phyloP scores from a whole-genome alignment of 176 grass and related monocot genomes.

The Elaeis guineensis region DNA sequence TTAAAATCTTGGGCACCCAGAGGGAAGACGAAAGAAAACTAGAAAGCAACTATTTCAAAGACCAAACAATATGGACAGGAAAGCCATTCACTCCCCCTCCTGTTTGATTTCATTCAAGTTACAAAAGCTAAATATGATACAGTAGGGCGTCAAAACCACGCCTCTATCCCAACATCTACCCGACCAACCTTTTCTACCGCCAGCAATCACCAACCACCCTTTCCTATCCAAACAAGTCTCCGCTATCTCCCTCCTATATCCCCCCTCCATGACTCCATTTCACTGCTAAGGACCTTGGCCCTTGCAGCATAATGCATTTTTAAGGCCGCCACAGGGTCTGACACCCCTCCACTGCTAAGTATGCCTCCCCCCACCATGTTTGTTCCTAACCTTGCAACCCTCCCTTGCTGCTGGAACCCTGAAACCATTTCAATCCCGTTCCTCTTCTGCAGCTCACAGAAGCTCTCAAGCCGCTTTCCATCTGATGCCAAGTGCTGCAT shows the following conservation, averaged over 20 bases:
- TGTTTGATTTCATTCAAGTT: constrained; percentile 47
- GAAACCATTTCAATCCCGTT: constrained; percentile 40
- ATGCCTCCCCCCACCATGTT: constrained; percentile 27
- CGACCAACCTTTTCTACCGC: neutral
- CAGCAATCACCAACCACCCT: no score
- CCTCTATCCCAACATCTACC: no score
- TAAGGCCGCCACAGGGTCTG: constrained; percentile 48
- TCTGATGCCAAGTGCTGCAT: constrained; percentile 36
- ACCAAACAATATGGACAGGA: constrained; percentile 47
- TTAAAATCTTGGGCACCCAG: neutral
- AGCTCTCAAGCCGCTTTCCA: constrained; percentile 30
- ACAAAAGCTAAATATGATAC: constrained; percentile 71
- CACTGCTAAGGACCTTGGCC: constrained; percentile 32
- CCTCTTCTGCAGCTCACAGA: constrained; percentile 44
- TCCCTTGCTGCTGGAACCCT: constrained; percentile 50
- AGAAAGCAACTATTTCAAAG: constrained; percentile 23
- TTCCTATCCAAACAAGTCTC: neutral
- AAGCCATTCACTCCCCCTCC: constrained; percentile 40
- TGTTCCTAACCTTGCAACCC: constrained; percentile 23
- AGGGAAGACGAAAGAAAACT: constrained; percentile 12
- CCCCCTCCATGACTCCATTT: constrained; percentile 48
- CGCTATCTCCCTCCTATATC: constrained; percentile 65
- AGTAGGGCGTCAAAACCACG: constrained; percentile 15
- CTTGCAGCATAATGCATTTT: constrained; percentile 42
- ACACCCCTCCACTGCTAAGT: constrained; percentile 26